Percentiles rank a stretch among this genome's conserved stretches.
Conservation (phyloP, 192 early-diverging fungal species). For the Coemansia sp. region DNA sequence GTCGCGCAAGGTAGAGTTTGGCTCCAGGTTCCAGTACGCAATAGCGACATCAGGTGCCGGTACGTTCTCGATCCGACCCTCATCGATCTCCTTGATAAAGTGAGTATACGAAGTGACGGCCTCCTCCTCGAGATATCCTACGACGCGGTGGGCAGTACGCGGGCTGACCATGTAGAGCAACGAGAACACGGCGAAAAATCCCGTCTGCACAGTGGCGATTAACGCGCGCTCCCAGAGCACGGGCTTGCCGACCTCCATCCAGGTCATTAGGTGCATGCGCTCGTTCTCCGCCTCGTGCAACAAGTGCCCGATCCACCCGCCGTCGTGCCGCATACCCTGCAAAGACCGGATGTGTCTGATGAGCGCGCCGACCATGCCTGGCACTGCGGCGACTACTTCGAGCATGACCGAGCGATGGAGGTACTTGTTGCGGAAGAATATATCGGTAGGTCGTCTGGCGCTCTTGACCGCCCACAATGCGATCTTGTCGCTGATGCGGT, state of each 20-base stretch:
- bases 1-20: slow-evolving; percentile 71
- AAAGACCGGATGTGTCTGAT: slow-evolving; percentile 78
- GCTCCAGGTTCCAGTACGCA: slow-evolving; percentile 79
- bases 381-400: slow-evolving; percentile 75
- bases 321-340: slow-evolving; percentile 75
- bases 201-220: slow-evolving; percentile 78
- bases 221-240: slow-evolving; percentile 62
- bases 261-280: slow-evolving; percentile 72
- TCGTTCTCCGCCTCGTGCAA: slow-evolving; percentile 95
- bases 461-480: slow-evolving; percentile 66
- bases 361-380: slow-evolving; percentile 88
- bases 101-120: slow-evolving; percentile 90
- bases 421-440: slow-evolving; percentile 75
- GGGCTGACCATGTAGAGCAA: slow-evolving; percentile 81
- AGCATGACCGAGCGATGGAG: slow-evolving; percentile 78
- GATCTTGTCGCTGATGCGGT: slow-evolving; percentile 59
- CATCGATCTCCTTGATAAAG: slow-evolving; percentile 83
- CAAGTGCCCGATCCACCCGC: slow-evolving; percentile 88
- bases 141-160: slow-evolving; percentile 80
- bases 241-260: slow-evolving; percentile 73
- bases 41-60: slow-evolving; percentile 84
- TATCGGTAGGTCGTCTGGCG: slow-evolving; percentile 64
- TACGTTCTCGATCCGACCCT: slow-evolving; percentile 66
- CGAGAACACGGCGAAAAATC: slow-evolving; percentile 91
- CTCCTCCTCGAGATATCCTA: slow-evolving; percentile 93